These are phyloP conservation scores for Podospora anserina DNA, from an alignment of 495 filamentous ascomycete genomes.

Conservation along the genomic window DNA sequence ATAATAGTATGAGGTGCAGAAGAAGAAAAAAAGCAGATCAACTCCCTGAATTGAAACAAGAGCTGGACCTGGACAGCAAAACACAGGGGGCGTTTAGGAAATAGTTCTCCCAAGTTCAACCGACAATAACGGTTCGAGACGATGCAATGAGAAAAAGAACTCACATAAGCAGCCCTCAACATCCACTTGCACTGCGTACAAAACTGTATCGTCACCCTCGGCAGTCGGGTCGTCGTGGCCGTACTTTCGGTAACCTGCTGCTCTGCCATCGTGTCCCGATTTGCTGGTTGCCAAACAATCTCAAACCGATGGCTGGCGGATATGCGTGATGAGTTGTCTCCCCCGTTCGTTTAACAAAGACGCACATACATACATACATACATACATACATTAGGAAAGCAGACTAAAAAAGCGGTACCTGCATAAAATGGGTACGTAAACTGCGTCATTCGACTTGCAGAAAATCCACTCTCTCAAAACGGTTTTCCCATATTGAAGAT, in stretches of 20 bases:
- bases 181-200: conserved; percentile 93
- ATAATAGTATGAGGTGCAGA: no score
- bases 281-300: neutral
- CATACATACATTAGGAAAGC: neutral
- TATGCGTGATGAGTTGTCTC: neutral
- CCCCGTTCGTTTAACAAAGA: neutral
- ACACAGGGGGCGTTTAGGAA: no score
- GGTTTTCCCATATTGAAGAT: neutral
- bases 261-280: conserved; percentile 33
- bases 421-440: neutral
- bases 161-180: conserved; percentile 76
- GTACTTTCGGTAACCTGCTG: no score
- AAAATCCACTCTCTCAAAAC: neutral
- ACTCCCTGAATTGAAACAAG: no score
- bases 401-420: neutral
- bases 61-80: no score
- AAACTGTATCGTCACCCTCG: conserved; percentile 69
- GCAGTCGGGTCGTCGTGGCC: conserved; percentile 30
- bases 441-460: neutral
- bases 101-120: no score
- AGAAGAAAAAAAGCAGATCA: no score
- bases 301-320: neutral
- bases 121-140: no score
- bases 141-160: conserved; percentile 25
- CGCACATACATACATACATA: neutral